These are phyloP conservation scores for Eremomyces bilateralis DNA, from an alignment of 495 filamentous ascomycete genomes.

Conservation along the genomic window DNA sequence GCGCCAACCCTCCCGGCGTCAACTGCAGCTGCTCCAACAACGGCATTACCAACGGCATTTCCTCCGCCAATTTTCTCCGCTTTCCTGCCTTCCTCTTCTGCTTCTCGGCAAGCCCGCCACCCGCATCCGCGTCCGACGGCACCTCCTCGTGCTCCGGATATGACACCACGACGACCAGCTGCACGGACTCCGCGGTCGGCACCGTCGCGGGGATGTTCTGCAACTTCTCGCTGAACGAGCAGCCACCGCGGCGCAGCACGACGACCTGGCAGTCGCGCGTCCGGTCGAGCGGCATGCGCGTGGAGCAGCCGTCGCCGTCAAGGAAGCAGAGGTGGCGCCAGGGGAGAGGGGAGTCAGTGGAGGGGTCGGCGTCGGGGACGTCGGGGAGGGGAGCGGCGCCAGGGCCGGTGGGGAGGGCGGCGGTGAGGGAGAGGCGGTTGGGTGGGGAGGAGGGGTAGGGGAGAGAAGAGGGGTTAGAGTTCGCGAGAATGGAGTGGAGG, in stretches of 20 bases:
- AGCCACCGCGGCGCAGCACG: constrained; percentile 64
- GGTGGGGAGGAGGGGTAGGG: constrained; percentile 16
- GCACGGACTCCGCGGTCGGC: constrained; percentile 32
- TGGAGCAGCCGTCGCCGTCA: constrained; percentile 38
- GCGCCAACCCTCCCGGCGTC: constrained; percentile 45
- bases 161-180: constrained; percentile 68
- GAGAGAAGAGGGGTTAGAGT: constrained; percentile 4
- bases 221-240: constrained; percentile 67
- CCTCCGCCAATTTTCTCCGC: constrained; percentile 11
- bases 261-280: constrained; percentile 54
- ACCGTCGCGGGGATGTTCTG: constrained; percentile 58
- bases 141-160: constrained; percentile 27
- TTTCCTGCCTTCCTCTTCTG: constrained; percentile 17
- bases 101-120: not conserved
- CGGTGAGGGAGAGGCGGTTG: constrained; percentile 33
- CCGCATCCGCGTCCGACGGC: constrained; percentile 5
- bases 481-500: constrained; percentile 1
- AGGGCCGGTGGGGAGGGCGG: constrained; percentile 47
- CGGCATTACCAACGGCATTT: constrained; percentile 34
- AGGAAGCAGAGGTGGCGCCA: constrained; percentile 54
- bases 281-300: constrained; percentile 34
- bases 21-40: constrained; percentile 55
- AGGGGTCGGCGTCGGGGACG: constrained; percentile 28
- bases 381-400: constrained; percentile 60
- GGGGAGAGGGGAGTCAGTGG: constrained; percentile 23